These are phyloP conservation scores for Plasmodium yoelii DNA, from an alignment of 169 alveolate genomes.

Conservation along the genomic window DNA sequence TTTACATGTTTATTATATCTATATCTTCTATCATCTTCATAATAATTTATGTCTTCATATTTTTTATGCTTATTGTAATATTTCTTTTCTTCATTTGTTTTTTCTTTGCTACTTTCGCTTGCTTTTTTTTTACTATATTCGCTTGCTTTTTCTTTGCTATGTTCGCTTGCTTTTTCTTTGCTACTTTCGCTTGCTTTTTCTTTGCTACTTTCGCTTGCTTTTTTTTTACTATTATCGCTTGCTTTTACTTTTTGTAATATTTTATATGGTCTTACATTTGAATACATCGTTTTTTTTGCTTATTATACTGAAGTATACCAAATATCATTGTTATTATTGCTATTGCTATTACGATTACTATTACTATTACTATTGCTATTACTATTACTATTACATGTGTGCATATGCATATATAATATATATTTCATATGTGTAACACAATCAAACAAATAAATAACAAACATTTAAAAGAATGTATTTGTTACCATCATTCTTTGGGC, in stretches of 20 bases:
- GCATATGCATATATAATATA: neutral
- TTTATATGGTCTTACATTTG: slow-evolving; percentile 64
- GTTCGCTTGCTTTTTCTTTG: no score
- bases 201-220: slow-evolving; percentile 23
- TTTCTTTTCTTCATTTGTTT: slow-evolving; percentile 30
- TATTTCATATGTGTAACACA: neutral
- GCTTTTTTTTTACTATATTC: no score
- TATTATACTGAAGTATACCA: neutral
- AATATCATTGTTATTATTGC: neutral
- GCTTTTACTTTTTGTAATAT: slow-evolving; percentile 48
- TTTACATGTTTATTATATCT: slow-evolving; percentile 6
- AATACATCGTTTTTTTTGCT: slow-evolving; percentile 43
- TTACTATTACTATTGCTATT: no score
- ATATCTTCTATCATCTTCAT: slow-evolving; percentile 35
- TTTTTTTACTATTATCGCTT: no score
- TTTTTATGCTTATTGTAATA: slow-evolving; percentile 23
- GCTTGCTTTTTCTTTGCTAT: slow-evolving; percentile 23
- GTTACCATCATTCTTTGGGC: no score
- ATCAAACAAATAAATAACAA: no score
- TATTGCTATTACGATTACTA: no score
- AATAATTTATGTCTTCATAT: slow-evolving; percentile 20
- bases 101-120: slow-evolving; percentile 21
- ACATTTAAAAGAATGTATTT: no score
- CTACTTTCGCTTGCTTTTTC: slow-evolving; percentile 29
- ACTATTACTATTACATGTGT: neutral